Conservation (phyloP, 768 basidiomycete species). For the Tremella mesenterica region DNA sequence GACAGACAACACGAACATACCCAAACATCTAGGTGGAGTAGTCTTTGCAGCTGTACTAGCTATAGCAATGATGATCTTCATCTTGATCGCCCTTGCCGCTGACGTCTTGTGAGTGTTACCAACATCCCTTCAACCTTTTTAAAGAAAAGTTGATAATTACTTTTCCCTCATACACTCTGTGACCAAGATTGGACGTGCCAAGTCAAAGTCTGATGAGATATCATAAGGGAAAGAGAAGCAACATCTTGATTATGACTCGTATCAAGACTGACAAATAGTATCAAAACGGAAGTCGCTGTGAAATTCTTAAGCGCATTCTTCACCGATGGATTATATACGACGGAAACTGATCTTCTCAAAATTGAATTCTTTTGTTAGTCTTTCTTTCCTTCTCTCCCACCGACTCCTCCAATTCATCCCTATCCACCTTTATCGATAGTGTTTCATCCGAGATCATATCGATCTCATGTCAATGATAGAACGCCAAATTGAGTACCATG, state of each 20-base stretch:
- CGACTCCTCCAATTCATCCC: not conserved
- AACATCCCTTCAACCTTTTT: not conserved
- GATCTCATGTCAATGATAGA: too few species aligned
- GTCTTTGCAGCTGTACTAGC: slow-evolving; percentile 28
- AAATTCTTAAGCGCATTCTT: slow-evolving; percentile 11
- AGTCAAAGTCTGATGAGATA: too few species aligned
- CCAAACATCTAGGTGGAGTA: slow-evolving; percentile 37
- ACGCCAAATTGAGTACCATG: too few species aligned
- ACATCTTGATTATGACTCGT: too few species aligned
- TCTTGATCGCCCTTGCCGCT: slow-evolving; percentile 18
- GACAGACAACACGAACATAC: slow-evolving; percentile 32
- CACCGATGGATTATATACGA: slow-evolving; percentile 16
- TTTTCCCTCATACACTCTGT: not conserved
- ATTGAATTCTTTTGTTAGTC: slow-evolving; percentile 33
- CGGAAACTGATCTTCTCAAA: slow-evolving; percentile 1
- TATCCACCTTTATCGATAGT: not conserved
- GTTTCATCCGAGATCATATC: too few species aligned
- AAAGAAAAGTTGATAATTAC: not conserved
- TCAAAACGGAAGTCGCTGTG: not conserved
- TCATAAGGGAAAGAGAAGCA: too few species aligned
- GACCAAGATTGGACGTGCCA: too few species aligned
- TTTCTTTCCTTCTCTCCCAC: not conserved
- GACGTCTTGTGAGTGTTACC: slow-evolving; percentile 31
- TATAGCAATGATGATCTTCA: slow-evolving; percentile 23
- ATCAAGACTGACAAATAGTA: not conserved